These are phyloP conservation scores for Termitomyces sp. DNA, from an alignment of 768 basidiomycete species.

Conservation along the genomic window DNA sequence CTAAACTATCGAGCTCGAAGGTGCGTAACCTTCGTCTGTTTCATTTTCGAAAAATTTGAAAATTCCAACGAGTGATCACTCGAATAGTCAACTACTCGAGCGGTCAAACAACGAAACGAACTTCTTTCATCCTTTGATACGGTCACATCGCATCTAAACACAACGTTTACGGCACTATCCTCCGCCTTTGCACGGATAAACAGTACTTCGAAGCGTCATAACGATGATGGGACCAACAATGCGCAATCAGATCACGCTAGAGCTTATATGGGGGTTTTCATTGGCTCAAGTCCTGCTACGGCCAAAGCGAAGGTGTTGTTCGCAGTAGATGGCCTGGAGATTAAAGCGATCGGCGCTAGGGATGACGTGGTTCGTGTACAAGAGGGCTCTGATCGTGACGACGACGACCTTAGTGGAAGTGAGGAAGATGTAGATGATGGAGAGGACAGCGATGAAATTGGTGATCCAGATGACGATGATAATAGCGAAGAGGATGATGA, in stretches of 20 bases:
- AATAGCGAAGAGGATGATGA: slow-evolving; percentile 12
- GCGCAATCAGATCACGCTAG: slow-evolving; percentile 17
- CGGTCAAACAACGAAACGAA: slow-evolving; percentile 57
- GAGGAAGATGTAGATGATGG: slow-evolving; percentile 12
- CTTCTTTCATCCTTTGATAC: slow-evolving; percentile 66
- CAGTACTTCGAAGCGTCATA: background rate
- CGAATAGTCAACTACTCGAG: slow-evolving; percentile 45
- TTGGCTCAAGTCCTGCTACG: slow-evolving; percentile 63
- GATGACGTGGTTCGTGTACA: slow-evolving; percentile 24
- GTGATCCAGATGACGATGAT: slow-evolving; percentile 12
- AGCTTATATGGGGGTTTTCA: slow-evolving; percentile 57
- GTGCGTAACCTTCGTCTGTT: slow-evolving; percentile 26
- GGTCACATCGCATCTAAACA: slow-evolving; percentile 67
- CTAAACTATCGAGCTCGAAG: slow-evolving; percentile 46
- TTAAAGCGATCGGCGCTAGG: slow-evolving; percentile 37
- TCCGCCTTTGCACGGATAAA: slow-evolving; percentile 50
- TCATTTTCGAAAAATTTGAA: background rate
- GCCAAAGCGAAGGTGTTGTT: slow-evolving; percentile 61
- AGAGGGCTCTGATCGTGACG: slow-evolving; percentile 17
- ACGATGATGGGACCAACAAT: background rate
- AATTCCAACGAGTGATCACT: too few relatives aligned
- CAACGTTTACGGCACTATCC: slow-evolving; percentile 72
- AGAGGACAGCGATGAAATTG: slow-evolving; percentile 15
- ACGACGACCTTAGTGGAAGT: slow-evolving; percentile 15
- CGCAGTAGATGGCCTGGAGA: slow-evolving; percentile 62